Base-by-base conservation (phyloP, 2,329 filamentous ascomycete genomes). In the Cladophialophora psammophila region DNA sequence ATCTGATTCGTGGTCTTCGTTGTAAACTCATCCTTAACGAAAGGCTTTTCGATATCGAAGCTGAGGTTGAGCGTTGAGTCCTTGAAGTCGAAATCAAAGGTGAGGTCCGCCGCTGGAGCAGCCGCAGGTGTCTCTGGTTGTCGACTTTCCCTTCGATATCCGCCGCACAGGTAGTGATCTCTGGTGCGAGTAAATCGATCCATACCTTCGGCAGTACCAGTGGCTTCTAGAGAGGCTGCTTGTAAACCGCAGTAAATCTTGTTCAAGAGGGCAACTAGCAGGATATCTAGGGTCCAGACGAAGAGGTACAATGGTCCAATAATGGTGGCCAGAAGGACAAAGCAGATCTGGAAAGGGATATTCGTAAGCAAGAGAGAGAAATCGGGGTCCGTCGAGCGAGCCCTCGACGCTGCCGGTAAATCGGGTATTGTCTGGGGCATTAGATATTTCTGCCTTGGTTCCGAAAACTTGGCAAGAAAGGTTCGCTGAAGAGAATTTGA, bases 81-180 rank as follows among this genome's bases (percentile, higher is more conserved):
- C n/a, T 20, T 34, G 42, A 55, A 66, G 8, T 60, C 48, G 15
- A 67, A 63, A 26, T 64, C 65, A 18, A 67, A 63, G 48, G 20
- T 18, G n/a, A 52, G 12, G 38, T 38, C 40, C 34, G 42, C 48
- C 8, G 42, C 8, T 34, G 15, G 15, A n/a, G 60, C 5, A 8
- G 50, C 12, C 34, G 36, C 9, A 7, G 40, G 12, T 10, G 31
- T 31, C 34, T 48, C 32, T 36, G 10, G 7, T 15, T 56, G 36
- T 7, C 13, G 13, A 35, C 13, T 12, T n/a, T 20, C 26, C 34
- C n/a, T 18, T 56, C 36, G 60, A 42, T 36, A 35, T 15, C 5
- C 7, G 8, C 48, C 57, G 26, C n/a, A 13, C 31, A 36, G 35
- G 31, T 61, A 61, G 48, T 61, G 32, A n/a, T 60, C 55, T 54